phyloP scores from a whole-genome alignment of 1,284 basidiomycete genomes.

The Tilletia horrida region DNA sequence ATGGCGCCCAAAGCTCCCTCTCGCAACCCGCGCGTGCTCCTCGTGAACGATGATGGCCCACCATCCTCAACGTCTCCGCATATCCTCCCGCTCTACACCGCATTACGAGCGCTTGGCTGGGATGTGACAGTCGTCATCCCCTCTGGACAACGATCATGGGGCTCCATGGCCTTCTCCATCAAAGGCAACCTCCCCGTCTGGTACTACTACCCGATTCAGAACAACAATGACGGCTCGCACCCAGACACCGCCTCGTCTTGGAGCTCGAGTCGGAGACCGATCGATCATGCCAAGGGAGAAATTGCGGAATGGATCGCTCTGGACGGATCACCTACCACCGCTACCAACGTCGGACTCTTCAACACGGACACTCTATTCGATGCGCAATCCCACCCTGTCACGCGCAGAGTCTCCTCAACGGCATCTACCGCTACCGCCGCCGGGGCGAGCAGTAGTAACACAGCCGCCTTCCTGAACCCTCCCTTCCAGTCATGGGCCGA shows the following conservation, averaged over 20 bases:
- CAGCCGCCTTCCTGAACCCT: neutral
- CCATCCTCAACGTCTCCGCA: conserved; percentile 46
- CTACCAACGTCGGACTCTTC: conserved; percentile 49
- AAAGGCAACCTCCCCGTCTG: conserved; percentile 40
- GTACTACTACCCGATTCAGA: conserved; percentile 52
- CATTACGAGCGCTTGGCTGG: conserved; percentile 40
- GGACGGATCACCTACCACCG: conserved; percentile 51
- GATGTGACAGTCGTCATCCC: conserved; percentile 50
- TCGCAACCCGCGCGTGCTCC: conserved; percentile 32
- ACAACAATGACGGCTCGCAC: conserved; percentile 39
- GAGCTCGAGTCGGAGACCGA: conserved; percentile 41
- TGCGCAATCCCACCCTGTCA: neutral
- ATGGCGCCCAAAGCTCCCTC: too few species aligned
- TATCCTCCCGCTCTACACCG: conserved; percentile 44
- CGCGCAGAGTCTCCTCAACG: too few species aligned
- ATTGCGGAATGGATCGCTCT: conserved; percentile 50
- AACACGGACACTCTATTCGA: conserved; percentile 38
- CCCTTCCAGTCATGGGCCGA: conserved; percentile 23
- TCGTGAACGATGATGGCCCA: conserved; percentile 53
- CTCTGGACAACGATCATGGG: conserved; percentile 37
- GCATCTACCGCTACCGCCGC: too few species aligned
- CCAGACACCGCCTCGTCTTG: conserved; percentile 34
- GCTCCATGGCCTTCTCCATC: conserved; percentile 46
- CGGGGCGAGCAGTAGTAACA: too few species aligned
- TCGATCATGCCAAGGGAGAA: conserved; percentile 39